Base-by-base conservation (phyloP, 2,329 filamentous ascomycete genomes). In the Cryphonectria parasitica region DNA sequence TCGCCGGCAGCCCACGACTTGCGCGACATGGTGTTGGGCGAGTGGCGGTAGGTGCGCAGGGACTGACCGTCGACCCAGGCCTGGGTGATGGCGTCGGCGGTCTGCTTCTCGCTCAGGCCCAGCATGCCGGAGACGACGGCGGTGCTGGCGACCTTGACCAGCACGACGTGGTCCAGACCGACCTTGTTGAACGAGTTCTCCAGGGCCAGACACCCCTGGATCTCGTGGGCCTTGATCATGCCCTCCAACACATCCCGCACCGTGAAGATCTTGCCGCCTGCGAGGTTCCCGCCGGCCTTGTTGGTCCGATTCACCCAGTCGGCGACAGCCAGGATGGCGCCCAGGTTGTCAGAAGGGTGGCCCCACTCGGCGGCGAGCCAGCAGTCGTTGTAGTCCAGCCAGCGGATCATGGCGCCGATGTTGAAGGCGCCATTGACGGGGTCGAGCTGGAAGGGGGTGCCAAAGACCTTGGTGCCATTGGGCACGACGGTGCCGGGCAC, bases 361-460 rank as follows among this genome's bases (percentile, higher is more conserved):
- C 96, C 96, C 96, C 96, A 99, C 85, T 99, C 96, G 69, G 96
- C 96, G 61, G 95, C 96, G 74, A 98, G 88, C 96, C 95, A 99
- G 89, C 96, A 98, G 88, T 99, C 96, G 82, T 99, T 99, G 89
- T 98, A 99, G 86, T 99, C 96, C 78, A 99, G 89, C 96, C 96
- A 99, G 80, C 96, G 89, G 85, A 99, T 97, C 91, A 97, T 97
- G 78, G 96, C 92, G 77, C 96, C 96, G 77, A 99, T 98, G 88
- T 98, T 98, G 89, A 99, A 98, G 74, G 96, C 96, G 74, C 92
- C 96, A 78, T 95, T 95, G 80, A 98, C 90, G 54, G 96, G 96
- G 81, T 98, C 96, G 76, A 99, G 90, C 83, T 97, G 91, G 85
- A 95, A 98, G 75, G 92, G 90, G 43, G 96, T 98, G 75, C 96